Conservation (phyloP, 345 rosid species). For the Populus deltoides region DNA sequence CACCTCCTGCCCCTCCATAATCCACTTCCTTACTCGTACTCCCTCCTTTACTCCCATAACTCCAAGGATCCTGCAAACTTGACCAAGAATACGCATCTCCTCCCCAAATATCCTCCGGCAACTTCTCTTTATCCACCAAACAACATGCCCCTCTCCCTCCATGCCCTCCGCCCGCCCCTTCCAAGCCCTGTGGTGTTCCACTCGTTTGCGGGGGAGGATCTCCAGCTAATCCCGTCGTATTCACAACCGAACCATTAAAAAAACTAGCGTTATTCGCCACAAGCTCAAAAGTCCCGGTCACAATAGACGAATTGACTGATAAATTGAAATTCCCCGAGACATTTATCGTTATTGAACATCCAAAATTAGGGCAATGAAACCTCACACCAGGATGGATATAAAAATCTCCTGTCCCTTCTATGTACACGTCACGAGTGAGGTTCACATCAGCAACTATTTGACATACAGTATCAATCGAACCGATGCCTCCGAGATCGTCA, state of each 20-base stretch:
- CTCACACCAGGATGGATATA: slow-evolving; percentile 65
- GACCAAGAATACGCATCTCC: slow-evolving; percentile 99
- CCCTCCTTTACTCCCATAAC: slow-evolving; percentile 90
- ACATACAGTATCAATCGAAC: slow-evolving; percentile 78
- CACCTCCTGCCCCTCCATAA: slow-evolving; percentile 95
- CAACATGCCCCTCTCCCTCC: slow-evolving; percentile 96
- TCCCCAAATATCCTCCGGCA: slow-evolving; percentile 97
- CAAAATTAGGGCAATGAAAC: slow-evolving; percentile 59
- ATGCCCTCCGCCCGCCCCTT: slow-evolving; percentile 96
- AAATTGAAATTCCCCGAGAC: slow-evolving; percentile 74
- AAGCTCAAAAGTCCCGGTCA: slow-evolving; percentile 69
- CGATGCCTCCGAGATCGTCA: slow-evolving; percentile 90
- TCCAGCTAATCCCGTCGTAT: slow-evolving; percentile 84
- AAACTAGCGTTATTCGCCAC: slow-evolving; percentile 68
- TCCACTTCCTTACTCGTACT: slow-evolving; percentile 77
- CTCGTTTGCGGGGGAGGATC: slow-evolving; percentile 89
- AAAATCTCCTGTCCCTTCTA: slow-evolving; percentile 81
- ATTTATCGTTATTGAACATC: slow-evolving; percentile 73
- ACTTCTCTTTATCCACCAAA: slow-evolving; percentile 58
- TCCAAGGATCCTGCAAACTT: slow-evolving; percentile 61
- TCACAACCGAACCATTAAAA: slow-evolving; percentile 55
- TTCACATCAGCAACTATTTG: slow-evolving; percentile 80
- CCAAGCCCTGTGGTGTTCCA: slow-evolving; percentile 84
- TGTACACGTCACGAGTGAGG: slow-evolving; percentile 77
- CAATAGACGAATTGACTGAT: slow-evolving; percentile 58